Base-by-base conservation (phyloP, 129 eudicot genomes). In the Arctium minus region DNA sequence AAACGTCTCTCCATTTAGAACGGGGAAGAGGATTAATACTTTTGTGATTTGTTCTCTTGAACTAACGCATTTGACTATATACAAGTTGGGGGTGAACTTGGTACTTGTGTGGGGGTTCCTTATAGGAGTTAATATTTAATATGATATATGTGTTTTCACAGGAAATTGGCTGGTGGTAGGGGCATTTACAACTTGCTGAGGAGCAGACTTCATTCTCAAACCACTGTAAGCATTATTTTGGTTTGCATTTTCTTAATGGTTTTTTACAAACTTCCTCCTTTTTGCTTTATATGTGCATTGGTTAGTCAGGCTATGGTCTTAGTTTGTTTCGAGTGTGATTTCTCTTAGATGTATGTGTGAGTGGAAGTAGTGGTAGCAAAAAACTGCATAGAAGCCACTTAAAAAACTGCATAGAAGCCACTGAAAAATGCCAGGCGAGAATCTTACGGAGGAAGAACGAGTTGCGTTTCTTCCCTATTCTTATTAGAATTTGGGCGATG, bases 381-480 rank as follows among this genome's bases (percentile, higher is more conserved):
- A 7, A 50, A 22, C 79, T 53, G 39, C 70, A 33, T 10, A 27
- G 13, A 44, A 12, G 31, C 78, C 78, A 74, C 15, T 40, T 74
- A 8, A n/a, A 48, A 13, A 22, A 56, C 27, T 22, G 27, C 27
- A 22, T 22, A 22, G 27, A 22, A 22, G 27, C 27, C 27, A 75
- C 86, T 96, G 87, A 96, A 96, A 71, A 91, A 91, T 81, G 91
- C 93, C 13, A 22, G 97, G 97, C 37, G 98, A 93, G 83, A 91
- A 88, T 86, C 91, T 96, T 10, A 90, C 97, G 18, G 97, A 93
- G 73, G 86, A 96, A 56, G 98, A 93, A 79, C 88, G 90, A 85
- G 92, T 87, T 72, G 87, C 87, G 74, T 93, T 96, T 81, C 90
- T 96, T 76, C 84, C 84, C 70, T 89, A 90, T 80, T 86, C 93